Evolutionary conservation across 495 filamentous ascomycete species (phyloP).

Genomic region (Corynascus novoguineensis): DNA sequence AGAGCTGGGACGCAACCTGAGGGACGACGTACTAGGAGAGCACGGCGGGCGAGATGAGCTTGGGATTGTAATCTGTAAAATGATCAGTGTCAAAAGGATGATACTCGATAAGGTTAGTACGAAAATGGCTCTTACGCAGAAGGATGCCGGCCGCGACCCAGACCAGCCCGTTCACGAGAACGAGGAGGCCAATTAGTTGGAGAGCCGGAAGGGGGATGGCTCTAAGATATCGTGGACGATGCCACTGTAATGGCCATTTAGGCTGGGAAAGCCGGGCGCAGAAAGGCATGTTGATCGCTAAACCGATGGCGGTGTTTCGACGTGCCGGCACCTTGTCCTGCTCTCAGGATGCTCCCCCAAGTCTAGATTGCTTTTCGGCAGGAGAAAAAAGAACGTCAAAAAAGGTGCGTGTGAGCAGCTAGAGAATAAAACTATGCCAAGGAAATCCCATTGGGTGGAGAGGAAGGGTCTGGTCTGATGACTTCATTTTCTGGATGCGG

Average conservation of each 20-base stretch:
- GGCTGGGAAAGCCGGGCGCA: not conserved
- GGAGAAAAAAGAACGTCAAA: no score
- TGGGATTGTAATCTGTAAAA: slow-evolving; percentile 34
- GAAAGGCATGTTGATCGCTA: slow-evolving; percentile 3
- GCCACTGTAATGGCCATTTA: not conserved
- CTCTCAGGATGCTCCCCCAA: no score
- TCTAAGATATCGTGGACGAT: not conserved
- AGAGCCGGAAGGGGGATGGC: slow-evolving; percentile 59
- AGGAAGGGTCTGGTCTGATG: not conserved
- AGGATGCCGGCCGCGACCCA: slow-evolving; percentile 72
- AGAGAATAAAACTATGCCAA: not conserved
- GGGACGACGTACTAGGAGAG: slow-evolving; percentile 56
- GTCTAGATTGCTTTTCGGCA: no score
- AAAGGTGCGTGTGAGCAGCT: no score
- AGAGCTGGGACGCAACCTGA: not conserved
- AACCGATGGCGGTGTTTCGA: no score
- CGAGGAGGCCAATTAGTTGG: slow-evolving; percentile 59
- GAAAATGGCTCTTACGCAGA: slow-evolving; percentile 30
- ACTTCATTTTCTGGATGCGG: not conserved
- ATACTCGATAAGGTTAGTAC: not conserved
- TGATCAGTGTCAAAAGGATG: not conserved
- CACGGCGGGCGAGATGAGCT: slow-evolving; percentile 70
- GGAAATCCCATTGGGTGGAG: not conserved
- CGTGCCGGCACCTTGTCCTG: no score
- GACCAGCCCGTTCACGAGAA: slow-evolving; percentile 59